Base-by-base conservation (phyloP, 306 rosid genomes). In the Trichosanthes cucumerina region DNA sequence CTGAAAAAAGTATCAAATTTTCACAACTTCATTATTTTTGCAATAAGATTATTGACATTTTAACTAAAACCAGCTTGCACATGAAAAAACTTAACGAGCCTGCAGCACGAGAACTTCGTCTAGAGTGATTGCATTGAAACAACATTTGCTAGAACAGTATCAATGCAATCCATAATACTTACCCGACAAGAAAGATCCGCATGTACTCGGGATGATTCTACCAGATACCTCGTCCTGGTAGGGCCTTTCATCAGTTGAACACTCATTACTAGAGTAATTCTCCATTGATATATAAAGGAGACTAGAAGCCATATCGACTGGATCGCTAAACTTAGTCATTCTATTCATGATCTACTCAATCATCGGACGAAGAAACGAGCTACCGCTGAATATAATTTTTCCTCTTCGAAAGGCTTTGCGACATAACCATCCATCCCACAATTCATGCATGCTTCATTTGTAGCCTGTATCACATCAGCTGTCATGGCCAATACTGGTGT, bases 341-440 rank as follows among this genome's bases (percentile, higher is more conserved):
- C 34, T 26, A 41, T 69, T 69, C 47, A 69, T 21, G 34, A 21
- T 41, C 54, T 66, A 36, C 49, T 69, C 75, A 11, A 23, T 6
- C 15, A 78, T 81, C 84, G 8, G 90, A 82, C 81, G 21, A 91
- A 92, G 85, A 90, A 80, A 0, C 68, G 84, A n/a, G 90, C 81
- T 65, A 95, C 83, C 11, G 96, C 92, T 73, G 82, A 82, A 78
- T 87, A 88, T 77, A 95, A 90, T 76, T 95, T 91, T 78, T 87
- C 93, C 84, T 88, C 96, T 79, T 91, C 98, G 5, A 95, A 95
- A 62, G 98, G 98, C 81, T 95, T 95, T 5, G 96, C 83, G 74
- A 95, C 97, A 11, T 86, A 90, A 77, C 75, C 97, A 79, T 95
- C 97, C 98, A 95, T 95, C 86, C 97, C 98, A 26, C 98, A 92